These are phyloP conservation scores for Cyphellophora attinorum DNA, from an alignment of 2,329 filamentous ascomycete genomes.

Conservation along the genomic window DNA sequence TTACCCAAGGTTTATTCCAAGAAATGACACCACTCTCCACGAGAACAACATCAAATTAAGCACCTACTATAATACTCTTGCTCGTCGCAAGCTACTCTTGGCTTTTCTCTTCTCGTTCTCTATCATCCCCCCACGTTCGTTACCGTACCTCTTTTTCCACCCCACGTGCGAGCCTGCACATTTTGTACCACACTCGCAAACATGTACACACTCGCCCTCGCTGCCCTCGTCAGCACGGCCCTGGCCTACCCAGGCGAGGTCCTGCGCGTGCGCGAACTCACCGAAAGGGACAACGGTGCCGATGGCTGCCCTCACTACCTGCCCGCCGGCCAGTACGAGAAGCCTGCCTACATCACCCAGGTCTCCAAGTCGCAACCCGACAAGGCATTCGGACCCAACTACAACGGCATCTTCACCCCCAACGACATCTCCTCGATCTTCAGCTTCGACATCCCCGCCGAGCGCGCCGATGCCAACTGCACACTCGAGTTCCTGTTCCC, in stretches of 20 bases:
- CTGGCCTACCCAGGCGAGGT: slow-evolving; percentile 33
- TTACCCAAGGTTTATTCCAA: too few species aligned
- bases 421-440: slow-evolving; percentile 49
- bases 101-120: neutral
- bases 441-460: slow-evolving; percentile 57
- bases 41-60: too few species aligned
- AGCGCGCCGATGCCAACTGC: slow-evolving; percentile 49
- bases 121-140: neutral
- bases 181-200: neutral
- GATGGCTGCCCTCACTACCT: slow-evolving; percentile 36
- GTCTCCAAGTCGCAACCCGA: slow-evolving; percentile 46
- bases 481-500: slow-evolving; percentile 59
- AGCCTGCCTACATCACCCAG: slow-evolving; percentile 54
- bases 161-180: too few species aligned
- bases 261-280: slow-evolving; percentile 29
- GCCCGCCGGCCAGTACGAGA: slow-evolving; percentile 37
- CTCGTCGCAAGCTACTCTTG: too few species aligned
- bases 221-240: slow-evolving; percentile 30
- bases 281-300: slow-evolving; percentile 21
- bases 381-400: slow-evolving; percentile 43
- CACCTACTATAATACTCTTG: too few species aligned
- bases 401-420: slow-evolving; percentile 46
- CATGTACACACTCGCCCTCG: slow-evolving; percentile 17
- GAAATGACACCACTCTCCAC: too few species aligned
- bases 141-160: too few species aligned